Conservation (phyloP, 257 asterid genomes). For the Lavandula angustifolia region DNA sequence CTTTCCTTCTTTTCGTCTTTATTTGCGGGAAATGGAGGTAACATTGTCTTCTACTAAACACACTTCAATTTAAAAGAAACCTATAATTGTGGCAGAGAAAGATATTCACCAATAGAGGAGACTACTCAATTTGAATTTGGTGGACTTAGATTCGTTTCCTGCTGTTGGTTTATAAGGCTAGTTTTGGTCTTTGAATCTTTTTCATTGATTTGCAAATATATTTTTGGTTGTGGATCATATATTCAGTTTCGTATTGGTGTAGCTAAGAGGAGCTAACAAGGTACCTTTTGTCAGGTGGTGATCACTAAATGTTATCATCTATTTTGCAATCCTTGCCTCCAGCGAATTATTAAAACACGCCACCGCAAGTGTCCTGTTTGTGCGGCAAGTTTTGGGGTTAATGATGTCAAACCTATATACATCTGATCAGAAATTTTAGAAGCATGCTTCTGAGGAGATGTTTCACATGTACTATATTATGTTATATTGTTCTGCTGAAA, state of each 20-base stretch:
- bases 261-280: conserved; percentile 19
- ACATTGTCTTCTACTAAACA: too few relatives aligned
- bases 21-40: too few relatives aligned
- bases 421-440: conserved; percentile 52
- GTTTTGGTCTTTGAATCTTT: neutral
- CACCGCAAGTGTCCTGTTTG: conserved; percentile 96
- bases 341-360: conserved; percentile 66
- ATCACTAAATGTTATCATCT: conserved; percentile 95
- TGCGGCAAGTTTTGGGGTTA: conserved; percentile 78
- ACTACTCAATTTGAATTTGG: neutral
- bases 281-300: conserved; percentile 66
- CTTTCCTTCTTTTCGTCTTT: neutral
- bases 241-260: neutral
- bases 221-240: neutral
- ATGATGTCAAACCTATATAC: conserved; percentile 90
- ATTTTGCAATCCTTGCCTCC: conserved; percentile 87
- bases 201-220: neutral
- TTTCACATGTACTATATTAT: conserved; percentile 31
- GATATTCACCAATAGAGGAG: too few relatives aligned
- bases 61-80: too few relatives aligned
- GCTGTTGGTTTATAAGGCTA: neutral
- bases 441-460: conserved; percentile 27
- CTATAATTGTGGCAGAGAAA: too few relatives aligned
- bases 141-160: conserved; percentile 8
- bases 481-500: conserved; percentile 31